phyloP scores from a whole-genome alignment of 108 stramenopile genomes.

The Cyclotella sp. region DNA sequence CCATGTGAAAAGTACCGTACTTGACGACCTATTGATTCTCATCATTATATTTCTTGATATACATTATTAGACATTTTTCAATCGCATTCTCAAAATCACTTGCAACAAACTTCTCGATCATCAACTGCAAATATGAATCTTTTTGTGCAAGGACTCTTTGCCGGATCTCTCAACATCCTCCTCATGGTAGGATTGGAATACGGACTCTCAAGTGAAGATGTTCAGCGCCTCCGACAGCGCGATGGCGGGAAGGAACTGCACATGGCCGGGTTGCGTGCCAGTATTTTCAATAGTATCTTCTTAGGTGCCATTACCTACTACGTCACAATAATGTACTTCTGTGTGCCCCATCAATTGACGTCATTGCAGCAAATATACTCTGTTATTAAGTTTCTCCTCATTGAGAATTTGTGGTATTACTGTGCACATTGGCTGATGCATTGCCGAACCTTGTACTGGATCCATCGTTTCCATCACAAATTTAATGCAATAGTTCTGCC shows the following conservation, averaged over 20 bases:
- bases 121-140: constrained; percentile 3
- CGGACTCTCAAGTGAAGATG: constrained; percentile 21
- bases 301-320: constrained; percentile 40
- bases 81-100: background rate
- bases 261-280: constrained; percentile 32
- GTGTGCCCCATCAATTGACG: constrained; percentile 23
- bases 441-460: constrained; percentile 38
- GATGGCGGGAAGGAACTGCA: constrained; percentile 47
- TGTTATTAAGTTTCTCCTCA: constrained; percentile 29
- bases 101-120: background rate
- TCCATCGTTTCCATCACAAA: constrained; percentile 60
- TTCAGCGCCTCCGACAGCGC: constrained; percentile 29
- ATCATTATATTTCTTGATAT: background rate
- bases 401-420: constrained; percentile 42
- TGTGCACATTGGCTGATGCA: constrained; percentile 40
- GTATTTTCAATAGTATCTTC: constrained; percentile 36
- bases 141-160: constrained; percentile 36
- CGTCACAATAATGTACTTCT: constrained; percentile 35
- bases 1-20: background rate
- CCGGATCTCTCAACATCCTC: constrained; percentile 24
- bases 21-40: background rate
- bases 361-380: constrained; percentile 20
- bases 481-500: constrained; percentile 55
- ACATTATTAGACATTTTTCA: background rate
- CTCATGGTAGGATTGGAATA: constrained; percentile 39